Base-by-base conservation (phyloP, 257 asterid genomes). In the Dorcoceras hygrometricum region DNA sequence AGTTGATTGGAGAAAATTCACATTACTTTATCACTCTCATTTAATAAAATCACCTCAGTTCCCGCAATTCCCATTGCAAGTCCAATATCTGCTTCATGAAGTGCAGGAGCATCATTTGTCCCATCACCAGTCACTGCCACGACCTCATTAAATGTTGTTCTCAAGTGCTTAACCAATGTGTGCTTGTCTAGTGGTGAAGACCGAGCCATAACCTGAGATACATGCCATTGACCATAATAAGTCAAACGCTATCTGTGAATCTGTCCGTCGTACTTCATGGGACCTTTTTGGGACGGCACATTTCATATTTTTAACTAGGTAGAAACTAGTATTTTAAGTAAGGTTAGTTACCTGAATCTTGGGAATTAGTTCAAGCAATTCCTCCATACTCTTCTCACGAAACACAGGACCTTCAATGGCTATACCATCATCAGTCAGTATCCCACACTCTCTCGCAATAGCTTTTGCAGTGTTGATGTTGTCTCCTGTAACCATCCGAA, bases 111-210 rank as follows among this genome's bases (percentile, higher is more conserved):
- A 78, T 93, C 98, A 50, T 93, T 93, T 4, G 98, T 93, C 46
- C 98, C 98, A 74, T 93, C 98, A 36, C 98, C 98, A 43, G 98
- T 89, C 27, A 93, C 98, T 29, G 98, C 98, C 69, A 91, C 98
- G 27, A 91, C 98, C 74, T 91, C 98, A 46, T 86, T 82, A 59
- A 89, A 89, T 14, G 92, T 89, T 5, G 96, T 87, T 51, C 98
- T 78, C 81, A 91, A 72, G 65, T 82, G 95, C 82, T 84, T 89
- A 81, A 91, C 98, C 69, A 91, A 57, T 29, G 88, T 86, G 75
- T 91, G 98, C 79, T 91, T 91, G 79, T 93, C 98, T 24, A 93
- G 63, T 5, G 98, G 98, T 3, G 96, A 93, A 31, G 98, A 93
- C 57, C 98, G 90, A 63, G 97, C 98, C 98, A 93, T 93, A 72